Base-by-base conservation (phyloP, 1,284 basidiomycete genomes). In the Cryptococcus amylolentus region DNA sequence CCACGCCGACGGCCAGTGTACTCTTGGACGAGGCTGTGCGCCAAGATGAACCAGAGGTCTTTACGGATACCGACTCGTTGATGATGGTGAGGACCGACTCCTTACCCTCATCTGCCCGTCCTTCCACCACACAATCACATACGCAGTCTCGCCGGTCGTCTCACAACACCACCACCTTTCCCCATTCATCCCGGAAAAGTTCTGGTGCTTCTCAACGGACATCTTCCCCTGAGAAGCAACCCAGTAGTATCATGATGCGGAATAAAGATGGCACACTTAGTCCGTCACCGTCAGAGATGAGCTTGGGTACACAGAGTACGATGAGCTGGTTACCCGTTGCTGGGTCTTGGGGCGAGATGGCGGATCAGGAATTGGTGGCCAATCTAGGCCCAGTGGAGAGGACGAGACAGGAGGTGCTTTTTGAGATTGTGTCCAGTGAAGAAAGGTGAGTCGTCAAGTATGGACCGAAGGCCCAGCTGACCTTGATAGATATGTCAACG, bases 401-500 rank as follows among this genome's bases (percentile, higher is more conserved):
- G 51, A 97, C 92, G 31, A 83, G 95, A 51, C 95, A 98, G 75
- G 95, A 98, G 79, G 95, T 98, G 3, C 77, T 98, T 37, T 97
- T 93, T 83, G 95, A 98, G 79, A 98, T 98, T 65, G 94, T 98
- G 47, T 89, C 90, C 41, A 93, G 90, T 67, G 95, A 98, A 78
- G 94, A 98, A 75, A 84, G 93, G 89, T 92, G 69, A 69, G 82
- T 41, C 45, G n/a, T 26, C 14, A 23, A 28, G 31, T 39, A 28
- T 37, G 20, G 12, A 23, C 38, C n/a, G 58, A 26, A 35, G n/a
- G 46, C 20, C 37, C 47, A 46, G 44, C 47, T 56, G 49, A 54
- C 39, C 16, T 35, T 35, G 16, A n/a, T 72, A 94, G 93, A 83
- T 97, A 97, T 73, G 91, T 97, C 28, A 83, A 83, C 62, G 93